Evolutionary conservation across 345 rosid species (phyloP).

Genomic region (Cardamine chenopodiifolia): DNA sequence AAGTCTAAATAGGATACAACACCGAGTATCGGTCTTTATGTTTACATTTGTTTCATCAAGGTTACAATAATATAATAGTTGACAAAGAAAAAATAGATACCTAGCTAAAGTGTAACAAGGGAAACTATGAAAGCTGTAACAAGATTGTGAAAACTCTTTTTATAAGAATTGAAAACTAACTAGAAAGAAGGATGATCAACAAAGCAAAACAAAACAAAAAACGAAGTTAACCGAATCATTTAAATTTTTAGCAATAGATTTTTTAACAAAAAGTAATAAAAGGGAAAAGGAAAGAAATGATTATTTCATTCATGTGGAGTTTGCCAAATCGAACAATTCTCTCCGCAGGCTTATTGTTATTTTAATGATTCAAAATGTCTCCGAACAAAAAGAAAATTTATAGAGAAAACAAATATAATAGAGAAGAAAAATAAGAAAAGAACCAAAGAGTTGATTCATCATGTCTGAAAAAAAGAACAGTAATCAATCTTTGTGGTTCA

Average conservation of each 20-base stretch:
- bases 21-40: background rate
- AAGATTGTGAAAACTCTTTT: background rate
- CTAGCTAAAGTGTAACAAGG: background rate
- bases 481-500: conserved; percentile 69
- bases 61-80: background rate
- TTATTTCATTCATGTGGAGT: conserved; percentile 44
- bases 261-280: background rate
- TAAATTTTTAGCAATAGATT: background rate
- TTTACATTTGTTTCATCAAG: background rate
- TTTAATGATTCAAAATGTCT: conserved; percentile 31
- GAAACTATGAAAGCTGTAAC: background rate
- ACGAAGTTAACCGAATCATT: background rate
- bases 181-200: background rate
- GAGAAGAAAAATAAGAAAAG: conserved; percentile 18
- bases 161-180: background rate
- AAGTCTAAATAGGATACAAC: background rate
- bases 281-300: background rate
- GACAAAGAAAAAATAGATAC: background rate
- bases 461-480: conserved; percentile 47
- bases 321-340: conserved; percentile 40
- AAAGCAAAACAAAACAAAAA: background rate
- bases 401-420: conserved; percentile 30
- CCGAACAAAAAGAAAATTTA: conserved; percentile 5
- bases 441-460: conserved; percentile 65
- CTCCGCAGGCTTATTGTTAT: conserved; percentile 53